Base-by-base conservation (phyloP, 495 filamentous ascomycete species). In the Penicillium nucicola region DNA sequence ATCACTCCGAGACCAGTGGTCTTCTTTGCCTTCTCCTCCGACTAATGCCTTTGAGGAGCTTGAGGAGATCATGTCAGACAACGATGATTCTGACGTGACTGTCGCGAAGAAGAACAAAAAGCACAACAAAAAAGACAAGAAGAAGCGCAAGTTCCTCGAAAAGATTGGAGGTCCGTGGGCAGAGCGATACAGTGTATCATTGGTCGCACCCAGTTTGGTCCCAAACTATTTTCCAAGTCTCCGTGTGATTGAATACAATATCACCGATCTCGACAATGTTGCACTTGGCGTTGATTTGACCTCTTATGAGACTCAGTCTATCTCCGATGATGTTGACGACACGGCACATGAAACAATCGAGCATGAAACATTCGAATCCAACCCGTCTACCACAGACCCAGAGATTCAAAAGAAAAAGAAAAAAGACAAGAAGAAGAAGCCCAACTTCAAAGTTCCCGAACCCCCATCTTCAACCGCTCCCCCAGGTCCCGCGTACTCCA, bases 221-320 rank as follows among this genome's bases (percentile, higher is more conserved):
- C 93, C 93, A 0, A 97, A 92, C 55, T 96, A 88, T 65, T 95
- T 93, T 60, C 93, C 93, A 1, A 89, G 87, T 3, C 64, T 97
- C 30, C 79, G 93, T 3, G 80, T 97, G 18, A 72, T 92, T 45
- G 90, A 97, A 62, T 99, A 99, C 76, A 97, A 99, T 58, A 88
- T 88, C 48, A 88, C 88, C 0, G 90, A 89, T 1, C 59, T 96
- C 5, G 84, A 89, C 42, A 55, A 80, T 23, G 50, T 62, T 3
- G 52, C 2, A 65, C 70, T 4, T 82, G 80, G 80, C 54, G 64
- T 5, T 10, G 33, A 45, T 22, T 3, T 20, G 19, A 13, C 10
- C 10, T 28, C 17, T 5, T n/a, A 17, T 3, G 28, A 23, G 7
- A 15, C 28, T 18, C 23, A 33, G 12, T 69, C 77, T 34, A 52